These are phyloP conservation scores for Buddleja alternifolia DNA, from an alignment of 257 asterid species.

Conservation along the genomic window DNA sequence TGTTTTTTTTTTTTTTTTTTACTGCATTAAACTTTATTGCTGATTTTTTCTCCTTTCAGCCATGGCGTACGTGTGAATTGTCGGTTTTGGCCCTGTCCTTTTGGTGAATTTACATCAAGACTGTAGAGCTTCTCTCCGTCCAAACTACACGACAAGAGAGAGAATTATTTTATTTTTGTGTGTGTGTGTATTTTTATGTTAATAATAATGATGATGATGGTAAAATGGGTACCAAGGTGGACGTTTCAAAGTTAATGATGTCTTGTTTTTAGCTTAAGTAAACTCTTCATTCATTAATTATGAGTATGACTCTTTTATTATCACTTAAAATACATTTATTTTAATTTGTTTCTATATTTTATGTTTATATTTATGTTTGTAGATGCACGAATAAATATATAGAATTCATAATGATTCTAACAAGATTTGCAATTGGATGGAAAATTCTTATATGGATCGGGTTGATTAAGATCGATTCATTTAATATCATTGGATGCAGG, in stretches of 20 bases:
- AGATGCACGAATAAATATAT: too few species aligned
- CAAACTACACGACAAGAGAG: slow-evolving; percentile 41
- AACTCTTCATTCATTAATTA: slow-evolving; percentile 1
- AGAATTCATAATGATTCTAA: too few species aligned
- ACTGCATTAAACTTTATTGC: slow-evolving; percentile 37
- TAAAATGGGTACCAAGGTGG: not conserved
- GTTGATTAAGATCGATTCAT: too few species aligned
- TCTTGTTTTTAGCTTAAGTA: slow-evolving; percentile 21
- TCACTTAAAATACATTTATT: not conserved
- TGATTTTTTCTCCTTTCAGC: slow-evolving; percentile 24
- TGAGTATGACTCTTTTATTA: too few species aligned
- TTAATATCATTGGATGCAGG: too few species aligned
- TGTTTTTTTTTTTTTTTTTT: not conserved
- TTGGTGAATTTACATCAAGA: slow-evolving; percentile 35
- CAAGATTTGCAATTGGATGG: too few species aligned
- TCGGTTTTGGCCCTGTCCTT: slow-evolving; percentile 33
- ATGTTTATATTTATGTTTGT: too few species aligned
- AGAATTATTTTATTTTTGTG: not conserved
- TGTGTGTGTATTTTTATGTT: not conserved
- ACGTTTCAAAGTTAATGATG: slow-evolving; percentile 24
- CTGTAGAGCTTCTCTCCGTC: slow-evolving; percentile 25
- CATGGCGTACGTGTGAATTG: slow-evolving; percentile 23
- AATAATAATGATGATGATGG: not conserved
- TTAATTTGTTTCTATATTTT: too few species aligned
- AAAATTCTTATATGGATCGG: too few species aligned